Conservation (phyloP, 164 flowering plant genomes). For the Umbilicus rupestris region DNA sequence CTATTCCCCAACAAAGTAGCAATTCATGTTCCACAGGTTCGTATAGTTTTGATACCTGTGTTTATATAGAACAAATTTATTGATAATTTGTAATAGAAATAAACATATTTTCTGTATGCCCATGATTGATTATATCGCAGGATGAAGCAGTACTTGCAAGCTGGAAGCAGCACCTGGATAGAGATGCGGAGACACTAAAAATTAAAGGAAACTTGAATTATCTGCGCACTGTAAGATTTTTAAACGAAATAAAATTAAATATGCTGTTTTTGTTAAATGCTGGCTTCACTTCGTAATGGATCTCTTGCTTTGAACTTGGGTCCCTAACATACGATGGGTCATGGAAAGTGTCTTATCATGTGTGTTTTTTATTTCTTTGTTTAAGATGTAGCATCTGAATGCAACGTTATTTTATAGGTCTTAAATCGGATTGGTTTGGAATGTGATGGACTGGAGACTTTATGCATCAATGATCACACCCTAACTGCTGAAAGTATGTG, state of each 20-base stretch:
- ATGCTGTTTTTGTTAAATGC: not conserved
- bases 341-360: not conserved
- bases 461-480: constrained; percentile 61
- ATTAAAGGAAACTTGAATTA: constrained; percentile 55
- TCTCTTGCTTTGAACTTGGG: not conserved
- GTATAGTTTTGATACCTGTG: constrained; percentile 6
- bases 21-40: constrained; percentile 86
- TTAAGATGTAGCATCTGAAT: not conserved
- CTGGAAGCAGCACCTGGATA: constrained; percentile 82
- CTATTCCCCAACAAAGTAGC: constrained; percentile 83
- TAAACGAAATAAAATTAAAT: not conserved
- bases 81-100: not conserved
- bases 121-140: constrained; percentile 24
- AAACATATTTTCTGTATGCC: not conserved
- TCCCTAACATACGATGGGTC: not conserved
- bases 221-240: constrained; percentile 42
- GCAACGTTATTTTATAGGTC: constrained; percentile 33
- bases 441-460: constrained; percentile 58
- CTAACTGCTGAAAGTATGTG: constrained; percentile 66
- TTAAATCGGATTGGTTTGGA: constrained; percentile 55
- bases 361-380: not conserved
- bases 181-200: constrained; percentile 78
- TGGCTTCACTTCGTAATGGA: not conserved
- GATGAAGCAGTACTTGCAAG: constrained; percentile 65
- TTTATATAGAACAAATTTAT: constrained; percentile 6